Percentiles rank a stretch among this genome's conserved stretches.
These are phyloP conservation scores for Batrachochytrium dendrobatidis DNA, from an alignment of 371 early-diverging fungal genomes.

Conservation along the genomic window DNA sequence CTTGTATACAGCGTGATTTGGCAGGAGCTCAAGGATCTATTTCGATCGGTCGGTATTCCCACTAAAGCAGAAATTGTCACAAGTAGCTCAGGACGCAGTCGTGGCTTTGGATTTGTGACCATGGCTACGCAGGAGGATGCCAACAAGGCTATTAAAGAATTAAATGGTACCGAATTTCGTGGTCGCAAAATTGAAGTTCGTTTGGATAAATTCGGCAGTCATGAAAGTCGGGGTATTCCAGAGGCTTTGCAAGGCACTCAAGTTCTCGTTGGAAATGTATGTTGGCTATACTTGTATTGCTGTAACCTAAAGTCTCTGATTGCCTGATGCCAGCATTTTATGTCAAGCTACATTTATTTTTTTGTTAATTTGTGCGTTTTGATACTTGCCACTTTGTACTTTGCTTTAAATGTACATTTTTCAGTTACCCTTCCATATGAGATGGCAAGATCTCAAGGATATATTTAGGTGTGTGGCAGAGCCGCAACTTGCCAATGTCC, in stretches of 20 bases:
- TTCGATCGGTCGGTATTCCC: conserved; percentile 60
- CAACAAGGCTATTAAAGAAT: conserved; percentile 22
- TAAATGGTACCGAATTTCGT: conserved; percentile 33
- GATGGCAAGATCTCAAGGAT: conserved; percentile 48
- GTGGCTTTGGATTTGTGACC: conserved; percentile 49
- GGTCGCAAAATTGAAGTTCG: conserved; percentile 40
- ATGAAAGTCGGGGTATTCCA: conserved; percentile 9
- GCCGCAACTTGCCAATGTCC: conserved; percentile 39
- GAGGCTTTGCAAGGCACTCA: conserved; percentile 31
- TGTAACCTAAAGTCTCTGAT: no score
- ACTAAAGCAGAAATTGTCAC: conserved; percentile 61
- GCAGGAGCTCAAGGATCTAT: conserved; percentile 73
- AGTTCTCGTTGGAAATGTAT: conserved; percentile 41
- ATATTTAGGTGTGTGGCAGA: conserved; percentile 34
- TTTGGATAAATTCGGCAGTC: conserved; percentile 34
- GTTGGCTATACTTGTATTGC: not conserved
- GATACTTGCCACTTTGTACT: no score
- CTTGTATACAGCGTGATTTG: conserved; percentile 60
- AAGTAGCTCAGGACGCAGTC: conserved; percentile 53
- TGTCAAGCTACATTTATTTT: not conserved
- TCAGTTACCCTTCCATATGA: conserved; percentile 36
- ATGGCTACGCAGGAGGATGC: conserved; percentile 41
- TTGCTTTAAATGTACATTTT: not conserved
- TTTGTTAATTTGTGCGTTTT: not conserved
- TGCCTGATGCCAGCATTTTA: no score